Conservation (phyloP, 2,329 filamentous ascomycete species). For the Penicillium sp. region DNA sequence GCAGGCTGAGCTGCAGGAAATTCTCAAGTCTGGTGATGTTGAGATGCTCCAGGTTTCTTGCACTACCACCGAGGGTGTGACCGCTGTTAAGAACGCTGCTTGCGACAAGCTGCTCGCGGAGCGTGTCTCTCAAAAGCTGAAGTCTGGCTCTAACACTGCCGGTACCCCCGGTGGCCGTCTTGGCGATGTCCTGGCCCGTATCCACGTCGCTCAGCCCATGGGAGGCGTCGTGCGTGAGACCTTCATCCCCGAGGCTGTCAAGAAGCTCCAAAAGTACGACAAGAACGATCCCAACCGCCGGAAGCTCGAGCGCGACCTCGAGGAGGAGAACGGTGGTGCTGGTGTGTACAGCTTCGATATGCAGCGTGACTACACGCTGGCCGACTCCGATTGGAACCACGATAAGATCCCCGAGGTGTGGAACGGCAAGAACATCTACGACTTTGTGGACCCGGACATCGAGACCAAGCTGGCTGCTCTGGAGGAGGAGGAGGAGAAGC, state of each 20-base stretch:
- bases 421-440: constrained; percentile 95
- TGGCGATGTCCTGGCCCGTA: constrained; percentile 87
- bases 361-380: constrained; percentile 83
- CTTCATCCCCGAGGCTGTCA: constrained; percentile 84
- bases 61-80: constrained; percentile 91
- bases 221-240: constrained; percentile 76
- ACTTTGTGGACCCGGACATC: constrained; percentile 96
- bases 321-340: constrained; percentile 89
- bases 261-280: constrained; percentile 84
- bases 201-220: constrained; percentile 95
- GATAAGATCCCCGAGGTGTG: constrained; percentile 94
- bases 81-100: constrained; percentile 90
- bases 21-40: constrained; percentile 85
- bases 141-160: constrained; percentile 77
- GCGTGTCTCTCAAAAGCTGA: constrained; percentile 92
- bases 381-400: constrained; percentile 90
- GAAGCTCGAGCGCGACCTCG: constrained; percentile 79
- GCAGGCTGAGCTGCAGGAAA: constrained; percentile 74
- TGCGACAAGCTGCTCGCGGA: constrained; percentile 93
- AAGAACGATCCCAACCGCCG: constrained; percentile 82
- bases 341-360: constrained; percentile 96
- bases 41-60: constrained; percentile 93
- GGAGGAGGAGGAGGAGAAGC: constrained; percentile 92
- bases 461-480: constrained; percentile 87
- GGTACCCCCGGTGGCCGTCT: constrained; percentile 79